Evolutionary conservation across 2,329 filamentous ascomycete genomes (phyloP), one percentile per base, ranked within the genome.

Genomic region (Microcyclosporella mali): DNA sequence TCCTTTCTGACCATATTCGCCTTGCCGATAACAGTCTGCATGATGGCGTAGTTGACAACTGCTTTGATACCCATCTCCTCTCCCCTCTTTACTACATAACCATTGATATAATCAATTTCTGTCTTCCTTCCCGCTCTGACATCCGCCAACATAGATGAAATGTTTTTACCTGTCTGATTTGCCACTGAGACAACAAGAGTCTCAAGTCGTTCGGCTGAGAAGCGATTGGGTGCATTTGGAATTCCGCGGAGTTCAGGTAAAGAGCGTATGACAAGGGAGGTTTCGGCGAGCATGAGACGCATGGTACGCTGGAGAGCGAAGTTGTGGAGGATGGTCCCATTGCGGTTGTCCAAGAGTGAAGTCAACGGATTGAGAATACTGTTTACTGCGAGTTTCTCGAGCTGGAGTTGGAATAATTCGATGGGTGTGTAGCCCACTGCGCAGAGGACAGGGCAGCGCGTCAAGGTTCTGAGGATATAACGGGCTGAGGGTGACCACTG

Each of bases 31-130:
- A 95, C 81, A 67, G 88, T 66, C 40, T 81, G 71, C 62, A 84
- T 70, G 32, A 94, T 70, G 71, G 85, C 75, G 55, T 82, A 81
- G 60, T 94, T 92, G 48, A 82, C 71, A 9, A 79, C 77, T 56
- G 81, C 81, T 38, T 77, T 70, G n/a, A 95, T 70, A 1, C 86
- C 85, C 47, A 89, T 57, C 60, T 85, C 77, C 55, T 78, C 74
- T 0, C 85, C 92, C 31, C 83, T 76, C 38, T 71, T 74, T 25
- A 94, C 73, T 46, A 98, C 84, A 67, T 90, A 98, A 1, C 89
- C 90, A 61, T 94, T 95, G 53, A 90, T 77, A 57, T 83, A 94
- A 34, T 89, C 79, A 31, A 95, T 77, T 56, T 95, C 88, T 0
- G 86, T 88, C 45, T 72, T 66, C 47, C 59, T 44, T 1, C 85